Base-by-base conservation (phyloP, 2,329 filamentous ascomycete species). In the Macroventuria anomochaeta region DNA sequence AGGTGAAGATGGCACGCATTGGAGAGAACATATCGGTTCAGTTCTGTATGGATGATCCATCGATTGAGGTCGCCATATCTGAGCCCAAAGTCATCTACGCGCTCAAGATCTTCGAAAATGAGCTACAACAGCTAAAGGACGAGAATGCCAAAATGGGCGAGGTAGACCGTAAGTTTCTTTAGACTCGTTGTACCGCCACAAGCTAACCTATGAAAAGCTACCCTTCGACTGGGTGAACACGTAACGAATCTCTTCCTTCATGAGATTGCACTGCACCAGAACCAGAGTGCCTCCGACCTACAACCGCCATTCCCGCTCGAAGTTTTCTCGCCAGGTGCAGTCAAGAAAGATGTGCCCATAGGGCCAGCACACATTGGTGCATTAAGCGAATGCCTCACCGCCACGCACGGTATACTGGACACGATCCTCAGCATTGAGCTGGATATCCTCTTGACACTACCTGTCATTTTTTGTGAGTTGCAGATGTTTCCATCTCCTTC, bases 1-100 rank as follows among this genome's bases (percentile, higher is more conserved):
- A 85, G 70, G 78, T 84, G 41, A 84, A 81, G 58, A 76, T 86
- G 50, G 83, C 81, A 15, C 81, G 81, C 50, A 83, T 85, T 57
- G 81, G 80, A 29, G 83, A 86, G 59, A 81, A 84, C 57, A 79
- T 85, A 29, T 81, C 80, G 2, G 75, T 79, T 17, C 78, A 82
- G 37, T 85, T 86, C 58, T 78, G 79, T 36, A 84, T 85, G 80
- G 80, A 83, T 53, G 80, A 83, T 57, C 74, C 79, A 5, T 77
- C 77, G 1, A 75, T 78, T 5, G 79, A 75, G 46, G 76, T 85
- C 7, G 79, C 76, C 55, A 81, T 85, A 38, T 76, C 81, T 0
- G 83, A 86, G 58, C 75, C 78, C 1, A 81, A 82, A 58, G 79
- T 85, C 7, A 80, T 83, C 29, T 82, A 83, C 55, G 77, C 80